phyloP scores from a whole-genome alignment of 2,329 filamentous ascomycete species.

The Mollisiaceae sp. region DNA sequence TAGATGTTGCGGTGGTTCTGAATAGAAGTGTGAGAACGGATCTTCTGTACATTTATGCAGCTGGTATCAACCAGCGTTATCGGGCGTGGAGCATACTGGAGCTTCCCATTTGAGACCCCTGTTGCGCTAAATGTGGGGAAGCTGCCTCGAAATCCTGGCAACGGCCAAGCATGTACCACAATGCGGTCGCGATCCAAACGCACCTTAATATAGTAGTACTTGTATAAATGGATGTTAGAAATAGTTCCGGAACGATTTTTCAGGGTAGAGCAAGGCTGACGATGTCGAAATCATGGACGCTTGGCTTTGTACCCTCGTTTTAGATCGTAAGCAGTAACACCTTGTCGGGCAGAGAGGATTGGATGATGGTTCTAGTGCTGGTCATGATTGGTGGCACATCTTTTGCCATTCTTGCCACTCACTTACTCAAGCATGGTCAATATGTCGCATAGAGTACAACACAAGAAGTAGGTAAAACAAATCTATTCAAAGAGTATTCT shows the following conservation, averaged over 20 bases:
- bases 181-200: too few relatives aligned
- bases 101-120: conserved; percentile 1
- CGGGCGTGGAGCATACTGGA: neutral
- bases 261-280: neutral
- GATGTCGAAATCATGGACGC: neutral
- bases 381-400: too few relatives aligned
- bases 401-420: too few relatives aligned
- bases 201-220: neutral
- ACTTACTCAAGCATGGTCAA: too few relatives aligned
- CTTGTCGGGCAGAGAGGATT: neutral
- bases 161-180: too few relatives aligned
- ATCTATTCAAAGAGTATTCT: conserved; percentile 13
- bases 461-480: neutral
- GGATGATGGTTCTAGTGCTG: too few relatives aligned
- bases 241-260: too few relatives aligned
- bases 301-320: neutral
- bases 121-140: conserved; percentile 7
- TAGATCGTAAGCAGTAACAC: neutral
- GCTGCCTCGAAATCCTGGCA: neutral
- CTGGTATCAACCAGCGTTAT: neutral
- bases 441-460: neutral
- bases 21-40: conserved; percentile 12
- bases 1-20: conserved; percentile 16
- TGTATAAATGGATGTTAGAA: too few relatives aligned
- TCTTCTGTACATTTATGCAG: conserved; percentile 26